A percentile compares a stretch with the other conserved stretches of the same genome.
Conservation (phyloP, 1,139 yeast species). For the Pichia sp. region DNA sequence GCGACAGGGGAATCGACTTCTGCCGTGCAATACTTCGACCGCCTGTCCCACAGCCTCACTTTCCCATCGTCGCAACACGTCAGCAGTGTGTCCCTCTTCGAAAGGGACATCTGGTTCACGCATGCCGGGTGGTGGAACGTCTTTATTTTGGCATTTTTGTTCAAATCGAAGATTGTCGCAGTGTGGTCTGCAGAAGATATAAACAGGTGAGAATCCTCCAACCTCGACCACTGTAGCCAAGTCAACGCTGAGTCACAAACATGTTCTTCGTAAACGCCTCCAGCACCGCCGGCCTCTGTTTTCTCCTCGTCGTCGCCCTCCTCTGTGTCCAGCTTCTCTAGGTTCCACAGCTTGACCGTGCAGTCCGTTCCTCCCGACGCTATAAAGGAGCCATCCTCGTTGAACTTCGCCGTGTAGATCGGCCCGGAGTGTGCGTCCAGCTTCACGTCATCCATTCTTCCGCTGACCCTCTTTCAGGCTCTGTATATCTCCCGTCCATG, state of each 20-base stretch:
- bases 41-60: conserved; percentile 58
- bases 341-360: conserved; percentile 43
- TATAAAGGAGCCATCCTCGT: conserved; percentile 38
- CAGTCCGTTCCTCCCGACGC: conserved; percentile 55
- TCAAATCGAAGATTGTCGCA: conserved; percentile 51
- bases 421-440: conserved; percentile 40
- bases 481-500: background rate
- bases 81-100: conserved; percentile 24
- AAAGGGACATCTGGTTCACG: conserved; percentile 49
- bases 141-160: conserved; percentile 52
- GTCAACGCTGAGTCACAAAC: conserved; percentile 45
- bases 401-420: conserved; percentile 44
- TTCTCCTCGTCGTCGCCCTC: background rate
- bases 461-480: too few species aligned
- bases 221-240: conserved; percentile 42
- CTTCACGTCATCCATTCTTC: background rate
- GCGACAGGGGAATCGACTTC: conserved; percentile 10
- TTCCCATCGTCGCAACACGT: conserved; percentile 64
- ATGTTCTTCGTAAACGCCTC: conserved; percentile 13
- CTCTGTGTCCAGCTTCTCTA: conserved; percentile 31
- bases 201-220: conserved; percentile 36
- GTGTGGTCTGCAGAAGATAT: conserved; percentile 52
- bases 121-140: conserved; percentile 49
- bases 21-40: conserved; percentile 44
- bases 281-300: background rate